Evolutionary conservation across 2,329 filamentous ascomycete species (phyloP), one percentile per base, ranked within the genome.

Genomic region (Monosporascus cannonballus): DNA sequence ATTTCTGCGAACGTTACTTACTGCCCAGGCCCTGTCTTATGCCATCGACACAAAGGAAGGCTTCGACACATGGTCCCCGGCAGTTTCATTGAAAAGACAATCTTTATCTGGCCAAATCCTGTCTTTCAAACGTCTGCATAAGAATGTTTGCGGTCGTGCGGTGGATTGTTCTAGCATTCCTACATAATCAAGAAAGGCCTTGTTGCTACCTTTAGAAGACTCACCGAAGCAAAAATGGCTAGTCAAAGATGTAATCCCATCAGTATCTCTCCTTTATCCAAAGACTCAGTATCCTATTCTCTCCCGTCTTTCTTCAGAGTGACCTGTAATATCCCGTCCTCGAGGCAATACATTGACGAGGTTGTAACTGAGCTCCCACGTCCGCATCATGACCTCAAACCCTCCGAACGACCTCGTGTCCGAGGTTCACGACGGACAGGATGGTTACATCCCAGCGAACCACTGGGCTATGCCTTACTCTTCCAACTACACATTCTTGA

Each of bases 401-500:
- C 44, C 52, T 24, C 34, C 41, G 41, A 24, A 53, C 41, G 41
- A 51, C 47, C 22, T 54, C 9, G 38, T 59, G 20, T 55, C 52
- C 34, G 61, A 64, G 52, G 58, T 59, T 15, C 61, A 67, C 36
- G 59, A 63, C 36, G 50, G 49, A 4, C 66, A 69, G 59, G 57
- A 55, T 38, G 70, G 71, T 34, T 73, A 72, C 59, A 54, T 75
- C 54, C 61, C 62, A 52, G 68, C 63, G 36, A 76, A 69, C 27
- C 69, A 74, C 56, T 75, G 67, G 58, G 64, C 71, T 4, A 66
- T 69, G 53, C 72, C 73, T 3, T 73, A 76, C 57, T 62, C 65
- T 50, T 74, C 73, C 51, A 61, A 67, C 34, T 70, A 71, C 59
- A 65, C 71, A 7, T 63, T 67, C 6, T 62, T 70, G 17, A 66